Base-by-base conservation (phyloP, 495 filamentous ascomycete species). In the Neurospora hispaniola region DNA sequence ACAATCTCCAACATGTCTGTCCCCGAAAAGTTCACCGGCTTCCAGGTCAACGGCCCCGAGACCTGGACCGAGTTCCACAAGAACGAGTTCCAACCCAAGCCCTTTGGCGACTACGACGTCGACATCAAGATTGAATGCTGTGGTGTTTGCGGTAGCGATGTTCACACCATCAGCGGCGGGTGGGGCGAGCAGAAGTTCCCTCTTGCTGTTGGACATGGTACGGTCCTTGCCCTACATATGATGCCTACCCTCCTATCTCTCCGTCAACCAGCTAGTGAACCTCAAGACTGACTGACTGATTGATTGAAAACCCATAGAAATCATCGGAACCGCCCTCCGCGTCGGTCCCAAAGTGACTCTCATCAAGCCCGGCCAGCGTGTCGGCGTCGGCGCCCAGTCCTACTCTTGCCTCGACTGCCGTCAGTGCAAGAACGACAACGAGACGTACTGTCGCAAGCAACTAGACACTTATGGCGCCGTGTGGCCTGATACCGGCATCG, bases 361-460 rank as follows among this genome's bases (percentile, higher is more conserved):
- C 39, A 83, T 69, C 79, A 86, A 88, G 76, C 76, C 78, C 16
- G 87, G 87, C 71, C 76, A 88, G 78, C 82, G 86, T 2, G 87
- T 88, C n/a, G 87, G 87, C 72, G 87, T 89, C 42, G 87, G 87
- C 54, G 87, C 87, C 38, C 87, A 89, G 74, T 82, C 78, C 27
- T 87, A 82, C 75, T 84, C 86, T 7, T 88, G 87, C 81, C 76
- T 88, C 12, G 76, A 86, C 18, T 88, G 86, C 80, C 81, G 82
- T 70, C 86, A 87, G 73, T 89, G 86, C 84, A 88, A 87, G 76
- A 84, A 83, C 73, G 85, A 88, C 70, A 88, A 89, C 73, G 87
- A 89, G 80, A 87, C 85, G 1, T 88, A 89, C 79, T 89, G 87
- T 80, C 70, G 76, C 20, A 76, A 88, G 72, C 86, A 88, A 75